Evolutionary conservation across 306 rosid species (phyloP).

Genomic region (Sophora flavescens): DNA sequence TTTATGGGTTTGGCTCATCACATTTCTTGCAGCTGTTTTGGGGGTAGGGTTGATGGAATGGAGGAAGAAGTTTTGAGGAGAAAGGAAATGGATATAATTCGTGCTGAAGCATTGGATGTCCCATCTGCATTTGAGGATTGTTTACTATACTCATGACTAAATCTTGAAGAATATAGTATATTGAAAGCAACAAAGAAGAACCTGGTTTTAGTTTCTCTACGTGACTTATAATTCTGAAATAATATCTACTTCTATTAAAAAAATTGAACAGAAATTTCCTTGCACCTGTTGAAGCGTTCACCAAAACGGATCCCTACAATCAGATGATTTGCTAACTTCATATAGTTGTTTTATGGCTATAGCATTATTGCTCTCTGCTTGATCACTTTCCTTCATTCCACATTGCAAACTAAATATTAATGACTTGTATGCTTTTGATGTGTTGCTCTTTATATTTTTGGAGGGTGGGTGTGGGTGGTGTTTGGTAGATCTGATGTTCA

Average conservation of each 20-base stretch:
- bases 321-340: background rate
- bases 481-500: background rate
- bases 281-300: slow-evolving; percentile 5
- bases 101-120: slow-evolving; percentile 1
- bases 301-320: background rate
- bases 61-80: slow-evolving; percentile 5
- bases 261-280: background rate
- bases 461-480: background rate
- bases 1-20: slow-evolving; percentile 6
- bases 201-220: slow-evolving; percentile 37
- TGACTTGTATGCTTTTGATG: background rate
- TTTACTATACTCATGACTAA: background rate
- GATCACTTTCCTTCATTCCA: background rate
- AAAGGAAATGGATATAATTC: slow-evolving; percentile 8
- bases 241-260: background rate
- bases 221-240: slow-evolving; percentile 16
- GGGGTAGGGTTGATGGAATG: background rate
- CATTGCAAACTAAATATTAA: background rate
- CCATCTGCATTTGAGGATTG: slow-evolving; percentile 9
- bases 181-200: slow-evolving; percentile 35
- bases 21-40: background rate
- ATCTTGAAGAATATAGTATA: slow-evolving; percentile 6
- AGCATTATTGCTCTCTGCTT: background rate
- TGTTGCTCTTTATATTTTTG: background rate
- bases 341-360: background rate